Base-by-base conservation (phyloP, 179 eudicot genomes). In the Corrigiola litoralis region DNA sequence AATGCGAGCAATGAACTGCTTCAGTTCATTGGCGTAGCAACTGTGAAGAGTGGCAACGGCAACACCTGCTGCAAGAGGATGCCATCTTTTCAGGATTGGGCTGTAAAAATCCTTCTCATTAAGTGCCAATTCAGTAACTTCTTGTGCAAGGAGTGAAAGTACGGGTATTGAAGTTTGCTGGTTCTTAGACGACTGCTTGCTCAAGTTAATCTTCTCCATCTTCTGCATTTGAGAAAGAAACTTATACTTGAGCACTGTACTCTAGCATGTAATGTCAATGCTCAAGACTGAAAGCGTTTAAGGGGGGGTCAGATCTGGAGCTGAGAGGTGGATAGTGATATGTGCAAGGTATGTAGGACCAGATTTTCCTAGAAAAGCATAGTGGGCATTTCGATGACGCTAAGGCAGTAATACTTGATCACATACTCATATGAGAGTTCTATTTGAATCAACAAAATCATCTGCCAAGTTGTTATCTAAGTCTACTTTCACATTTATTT, bases 21-120 rank as follows among this genome's bases (percentile, higher is more conserved):
- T 84, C n/a, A 94, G 81, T 72, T 94, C 94, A 58, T 77, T 75
- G 48, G 85, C 86, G 18, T 80, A 94, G 74, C 95, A 94, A 44
- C 81, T 64, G 76, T 94, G 99, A 62, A 87, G 91, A 14, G 89
- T 82, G 48, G 91, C 97, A 58, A 84, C 95, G 34, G 97, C 99
- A 41, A 82, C 84, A 63, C 89, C 91, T 20, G 94, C 81, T 61
- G 99, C 85, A 72, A 85, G 89, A 74, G 99, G 97, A 76, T 94
- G 87, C 97, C 97, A 94, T 67, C 72, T 74, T 71, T 87, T 84
- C 65, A 94, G 78, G 49, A 90, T 44, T 44, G 95, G 91, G 69
- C 97, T 86, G 68, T 87, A 94, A 63, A 83, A 77, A 54, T 94
- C 97, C 78, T 84, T 84, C 81, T 94, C 99, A 38, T 71, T 86